These are phyloP conservation scores for Hanseniaspora valbyensis DNA, from an alignment of 805 yeast genomes.

Conservation along the genomic window DNA sequence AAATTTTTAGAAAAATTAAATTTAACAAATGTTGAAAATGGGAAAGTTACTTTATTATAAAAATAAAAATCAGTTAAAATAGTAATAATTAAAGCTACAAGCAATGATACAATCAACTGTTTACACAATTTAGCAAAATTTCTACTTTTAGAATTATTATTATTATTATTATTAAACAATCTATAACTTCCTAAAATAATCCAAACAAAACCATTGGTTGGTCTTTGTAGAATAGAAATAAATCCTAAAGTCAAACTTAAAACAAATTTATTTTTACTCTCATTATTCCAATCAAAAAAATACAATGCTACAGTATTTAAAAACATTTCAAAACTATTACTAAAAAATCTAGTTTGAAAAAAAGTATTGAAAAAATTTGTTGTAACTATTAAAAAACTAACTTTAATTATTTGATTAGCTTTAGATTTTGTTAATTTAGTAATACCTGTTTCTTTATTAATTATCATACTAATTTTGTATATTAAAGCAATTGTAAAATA, in stretches of 20 bases:
- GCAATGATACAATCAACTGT: slow-evolving; percentile 14
- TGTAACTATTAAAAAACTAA: slow-evolving; percentile 21
- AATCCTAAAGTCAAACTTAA: slow-evolving; percentile 44
- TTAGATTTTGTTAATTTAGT: slow-evolving; percentile 20
- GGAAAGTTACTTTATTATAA: slow-evolving; percentile 48
- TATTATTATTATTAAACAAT: slow-evolving; percentile 17
- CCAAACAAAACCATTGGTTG: slow-evolving; percentile 80
- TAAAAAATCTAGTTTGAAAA: slow-evolving; percentile 68
- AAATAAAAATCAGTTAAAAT: slow-evolving; percentile 45
- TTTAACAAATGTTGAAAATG: slow-evolving; percentile 56
- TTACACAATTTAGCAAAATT: slow-evolving; percentile 23
- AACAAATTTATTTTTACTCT: slow-evolving; percentile 21
- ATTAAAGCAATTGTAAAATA: slow-evolving; percentile 43
- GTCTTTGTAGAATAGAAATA: slow-evolving; percentile 61
- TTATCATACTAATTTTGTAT: slow-evolving; percentile 22
- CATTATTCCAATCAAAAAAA: slow-evolving; percentile 56
- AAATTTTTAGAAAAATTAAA: slow-evolving; percentile 67
- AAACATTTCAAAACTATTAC: slow-evolving; percentile 70
- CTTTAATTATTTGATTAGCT: slow-evolving; percentile 18
- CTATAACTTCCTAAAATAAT: slow-evolving; percentile 38
- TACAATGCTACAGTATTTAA: slow-evolving; percentile 56
- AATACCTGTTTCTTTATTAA: slow-evolving; percentile 8
- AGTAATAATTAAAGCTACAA: slow-evolving; percentile 31
- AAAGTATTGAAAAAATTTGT: slow-evolving; percentile 61
- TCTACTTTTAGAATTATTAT: slow-evolving; percentile 16